These are phyloP conservation scores for Physaria fendleri DNA, from an alignment of 345 rosid genomes.

Conservation along the genomic window DNA sequence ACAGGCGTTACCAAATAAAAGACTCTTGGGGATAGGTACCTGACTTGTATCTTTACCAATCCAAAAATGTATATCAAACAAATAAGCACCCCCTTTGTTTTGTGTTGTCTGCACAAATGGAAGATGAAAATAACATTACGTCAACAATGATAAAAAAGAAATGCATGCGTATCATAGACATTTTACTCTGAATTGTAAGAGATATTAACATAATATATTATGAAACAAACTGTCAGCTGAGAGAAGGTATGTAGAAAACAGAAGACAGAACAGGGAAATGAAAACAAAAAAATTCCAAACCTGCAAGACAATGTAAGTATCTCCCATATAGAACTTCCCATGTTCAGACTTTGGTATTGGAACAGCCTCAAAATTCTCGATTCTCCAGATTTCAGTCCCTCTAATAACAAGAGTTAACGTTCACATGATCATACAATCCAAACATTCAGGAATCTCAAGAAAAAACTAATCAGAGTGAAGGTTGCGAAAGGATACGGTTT, in stretches of 20 bases:
- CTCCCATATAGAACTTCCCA: constrained; percentile 97
- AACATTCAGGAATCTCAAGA: constrained; percentile 3
- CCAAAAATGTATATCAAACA: constrained; percentile 94
- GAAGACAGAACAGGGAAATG: not conserved
- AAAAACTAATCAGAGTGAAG: not conserved
- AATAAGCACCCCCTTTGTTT: constrained; percentile 79
- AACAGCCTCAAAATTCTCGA: constrained; percentile 88
- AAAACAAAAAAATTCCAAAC: constrained; percentile 26
- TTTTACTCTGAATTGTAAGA: not conserved
- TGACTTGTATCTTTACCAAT: constrained; percentile 94
- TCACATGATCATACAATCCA: constrained; percentile 22
- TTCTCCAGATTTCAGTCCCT: constrained; percentile 97
- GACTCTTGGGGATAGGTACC: constrained; percentile 36
- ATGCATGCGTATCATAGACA: not conserved
- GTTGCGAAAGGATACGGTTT: constrained; percentile 68
- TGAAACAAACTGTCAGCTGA: not conserved
- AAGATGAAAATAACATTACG: constrained; percentile 16
- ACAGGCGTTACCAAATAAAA: not conserved
- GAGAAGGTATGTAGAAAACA: not conserved
- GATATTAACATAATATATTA: not conserved
- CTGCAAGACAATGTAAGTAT: constrained; percentile 90
- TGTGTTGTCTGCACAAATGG: constrained; percentile 56
- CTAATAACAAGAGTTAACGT: constrained; percentile 56
- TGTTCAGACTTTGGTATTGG: constrained; percentile 74
- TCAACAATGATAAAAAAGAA: not conserved